Evolutionary conservation across 768 basidiomycete genomes (phyloP), one percentile per base, ranked within the genome.

Genomic region (Kwoniella dendrophila): DNA sequence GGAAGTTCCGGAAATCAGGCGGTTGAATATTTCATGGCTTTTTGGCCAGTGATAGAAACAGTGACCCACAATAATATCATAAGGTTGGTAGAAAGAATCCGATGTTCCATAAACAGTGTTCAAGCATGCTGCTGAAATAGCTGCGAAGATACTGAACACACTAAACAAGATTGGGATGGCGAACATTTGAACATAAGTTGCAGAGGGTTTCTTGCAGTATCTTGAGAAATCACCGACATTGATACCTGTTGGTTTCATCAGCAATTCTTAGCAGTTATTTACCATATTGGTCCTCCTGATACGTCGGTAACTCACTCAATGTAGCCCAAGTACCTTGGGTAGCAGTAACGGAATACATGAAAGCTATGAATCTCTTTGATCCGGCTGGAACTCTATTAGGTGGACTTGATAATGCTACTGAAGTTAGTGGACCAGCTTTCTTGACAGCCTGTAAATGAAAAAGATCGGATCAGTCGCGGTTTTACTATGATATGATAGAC

Each of bases 151-250:
- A 22, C 60, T 63, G 38, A 74, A 50, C 18, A 63, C 26, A 26
- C 69, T 64, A 59, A 70, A 66, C 27, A 74, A 58, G 16, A 67
- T n/a, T n/a, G 72, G 72, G 44, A 77, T 63, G 49, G 66, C 70
- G 33, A 70, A 38, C 44, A 69, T 29, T 48, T 77, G 76, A 30
- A 65, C 60, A 38, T 66, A 72, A 8, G 59, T 63, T 0, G 70
- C 63, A 8, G 36, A 50, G 2, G 64, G 60, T 0, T 52, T 60
- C 26, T 68, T 64, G 48, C 67, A 65, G 67, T 73, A 77, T 41
- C 76, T 64, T 0, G 63, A 58, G 45, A 77, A 77, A 45, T 73
- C 73, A 33, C 73, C 71, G 32, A 77, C 73, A 55, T 74, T 76
- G 33, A 73, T 51, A 59, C 64, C 64, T 56, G 22, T 53, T 20